These are phyloP conservation scores for Hansenula sp. DNA, from an alignment of 1,139 yeast species.

Conservation along the genomic window DNA sequence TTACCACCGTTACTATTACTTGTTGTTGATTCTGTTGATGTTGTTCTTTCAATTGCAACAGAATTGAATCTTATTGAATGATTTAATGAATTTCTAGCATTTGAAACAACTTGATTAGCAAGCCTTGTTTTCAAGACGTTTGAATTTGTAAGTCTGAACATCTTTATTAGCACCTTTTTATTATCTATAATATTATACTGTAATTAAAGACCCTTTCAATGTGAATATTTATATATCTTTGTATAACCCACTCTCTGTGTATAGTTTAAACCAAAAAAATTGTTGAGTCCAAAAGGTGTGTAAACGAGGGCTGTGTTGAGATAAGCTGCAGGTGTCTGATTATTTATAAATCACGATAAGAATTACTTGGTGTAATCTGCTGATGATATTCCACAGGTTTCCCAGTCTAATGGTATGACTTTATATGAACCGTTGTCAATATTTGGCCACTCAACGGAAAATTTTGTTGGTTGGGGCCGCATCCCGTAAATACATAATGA, in stretches of 20 bases:
- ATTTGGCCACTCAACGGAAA: neutral
- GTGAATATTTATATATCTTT: neutral
- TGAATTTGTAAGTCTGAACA: slow-evolving; percentile 20
- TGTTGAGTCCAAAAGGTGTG: no score
- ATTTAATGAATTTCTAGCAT: slow-evolving; percentile 23
- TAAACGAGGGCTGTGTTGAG: neutral
- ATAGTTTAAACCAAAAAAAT: no score
- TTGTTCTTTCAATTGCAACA: slow-evolving; percentile 20
- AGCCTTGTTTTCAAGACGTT: slow-evolving; percentile 22
- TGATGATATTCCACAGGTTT: neutral
- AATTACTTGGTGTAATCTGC: no score
- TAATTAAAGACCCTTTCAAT: neutral
- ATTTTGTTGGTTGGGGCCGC: neutral
- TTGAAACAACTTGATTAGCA: slow-evolving; percentile 22
- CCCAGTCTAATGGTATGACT: neutral
- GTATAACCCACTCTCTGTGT: no score
- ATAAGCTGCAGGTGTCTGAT: no score
- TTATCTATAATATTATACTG: neutral
- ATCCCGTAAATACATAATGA: neutral
- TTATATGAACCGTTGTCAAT: neutral
- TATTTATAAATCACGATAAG: no score
- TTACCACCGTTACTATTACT: neutral
- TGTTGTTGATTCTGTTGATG: slow-evolving; percentile 11
- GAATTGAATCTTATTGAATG: slow-evolving; percentile 24
- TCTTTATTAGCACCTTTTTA: slow-evolving; percentile 1